Evolutionary conservation across 2,329 filamentous ascomycete genomes (phyloP).

Genomic region (Neopestalotiopsis clavispora): DNA sequence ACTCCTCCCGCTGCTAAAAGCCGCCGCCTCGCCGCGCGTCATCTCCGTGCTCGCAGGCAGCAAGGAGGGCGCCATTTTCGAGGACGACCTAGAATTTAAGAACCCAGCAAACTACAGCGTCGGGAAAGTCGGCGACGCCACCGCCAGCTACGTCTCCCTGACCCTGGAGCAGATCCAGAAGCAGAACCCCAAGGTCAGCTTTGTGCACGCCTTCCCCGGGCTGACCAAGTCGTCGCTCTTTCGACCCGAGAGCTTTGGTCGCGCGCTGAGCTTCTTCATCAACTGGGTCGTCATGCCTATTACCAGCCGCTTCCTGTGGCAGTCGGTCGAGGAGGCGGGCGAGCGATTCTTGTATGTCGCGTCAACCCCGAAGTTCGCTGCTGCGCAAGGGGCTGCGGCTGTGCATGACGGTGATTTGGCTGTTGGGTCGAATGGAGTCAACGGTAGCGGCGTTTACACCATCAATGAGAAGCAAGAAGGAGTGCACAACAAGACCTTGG

Average conservation of each 20-base stretch:
- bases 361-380: background rate
- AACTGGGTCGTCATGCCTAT: slow-evolving; percentile 11
- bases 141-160: slow-evolving; percentile 3
- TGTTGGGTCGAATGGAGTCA: background rate
- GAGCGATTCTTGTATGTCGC: slow-evolving; percentile 13
- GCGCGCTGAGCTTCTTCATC: slow-evolving; percentile 1
- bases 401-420: background rate
- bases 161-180: slow-evolving; percentile 9
- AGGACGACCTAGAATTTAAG: slow-evolving; percentile 6
- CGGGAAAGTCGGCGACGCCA: background rate
- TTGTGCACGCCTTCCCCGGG: slow-evolving; percentile 13
- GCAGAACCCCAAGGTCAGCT: slow-evolving; percentile 8
- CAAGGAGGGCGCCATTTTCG: background rate
- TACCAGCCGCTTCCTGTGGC: slow-evolving; percentile 5
- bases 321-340: background rate
- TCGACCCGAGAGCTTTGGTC: background rate
- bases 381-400: background rate
- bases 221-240: background rate
- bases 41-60: slow-evolving; percentile 1
- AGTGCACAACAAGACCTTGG: background rate
- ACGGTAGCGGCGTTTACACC: background rate
- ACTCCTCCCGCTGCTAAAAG: slow-evolving; percentile 7
- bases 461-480: slow-evolving; percentile 9
- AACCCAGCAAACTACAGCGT: slow-evolving; percentile 11
- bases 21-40: slow-evolving; percentile 8